A percentile compares a stretch with the other conserved stretches of the same genome.
These are phyloP conservation scores for Suillus bovinus DNA, from an alignment of 768 basidiomycete species.

Conservation along the genomic window DNA sequence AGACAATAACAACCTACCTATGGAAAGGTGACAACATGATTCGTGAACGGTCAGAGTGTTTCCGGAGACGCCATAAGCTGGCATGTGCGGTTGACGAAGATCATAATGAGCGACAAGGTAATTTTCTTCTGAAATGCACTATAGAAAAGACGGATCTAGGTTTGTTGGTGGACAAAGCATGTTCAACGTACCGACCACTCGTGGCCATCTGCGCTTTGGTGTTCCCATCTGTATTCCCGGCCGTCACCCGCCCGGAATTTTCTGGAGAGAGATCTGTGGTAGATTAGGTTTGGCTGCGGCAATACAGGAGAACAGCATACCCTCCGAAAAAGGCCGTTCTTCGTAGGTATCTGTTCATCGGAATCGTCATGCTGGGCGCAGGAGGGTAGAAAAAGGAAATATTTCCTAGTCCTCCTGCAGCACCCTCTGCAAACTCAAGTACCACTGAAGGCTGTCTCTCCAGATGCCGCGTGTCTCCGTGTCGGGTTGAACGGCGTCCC, in stretches of 20 bases:
- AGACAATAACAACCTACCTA: conserved; percentile 42
- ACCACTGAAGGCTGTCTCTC: conserved; percentile 53
- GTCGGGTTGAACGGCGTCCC: conserved; percentile 61
- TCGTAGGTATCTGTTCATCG: conserved; percentile 64
- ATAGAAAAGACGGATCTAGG: conserved; percentile 5
- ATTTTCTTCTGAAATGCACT: conserved; percentile 60
- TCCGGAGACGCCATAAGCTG: conserved; percentile 61
- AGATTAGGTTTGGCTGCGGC: neutral
- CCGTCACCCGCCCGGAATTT: conserved; percentile 73
- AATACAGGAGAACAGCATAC: conserved; percentile 39
- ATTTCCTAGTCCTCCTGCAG: conserved; percentile 58
- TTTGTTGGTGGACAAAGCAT: conserved; percentile 11
- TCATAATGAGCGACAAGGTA: conserved; percentile 65
- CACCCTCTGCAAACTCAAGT: conserved; percentile 53
- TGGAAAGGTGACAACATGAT: conserved; percentile 48
- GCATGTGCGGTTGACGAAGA: conserved; percentile 53
- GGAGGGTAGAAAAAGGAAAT: conserved; percentile 51
- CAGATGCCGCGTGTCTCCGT: conserved; percentile 54
- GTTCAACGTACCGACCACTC: conserved; percentile 72
- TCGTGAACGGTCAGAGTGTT: conserved; percentile 64
- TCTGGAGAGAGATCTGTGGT: conserved; percentile 58
- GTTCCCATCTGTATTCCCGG: conserved; percentile 68
- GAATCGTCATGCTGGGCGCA: conserved; percentile 41
- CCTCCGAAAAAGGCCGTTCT: conserved; percentile 66
- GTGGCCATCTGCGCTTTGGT: conserved; percentile 53